Evolutionary conservation across 108 stramenopile species (phyloP), one percentile per base, ranked within the genome.

Genomic region (Skeletonema menzelii): DNA sequence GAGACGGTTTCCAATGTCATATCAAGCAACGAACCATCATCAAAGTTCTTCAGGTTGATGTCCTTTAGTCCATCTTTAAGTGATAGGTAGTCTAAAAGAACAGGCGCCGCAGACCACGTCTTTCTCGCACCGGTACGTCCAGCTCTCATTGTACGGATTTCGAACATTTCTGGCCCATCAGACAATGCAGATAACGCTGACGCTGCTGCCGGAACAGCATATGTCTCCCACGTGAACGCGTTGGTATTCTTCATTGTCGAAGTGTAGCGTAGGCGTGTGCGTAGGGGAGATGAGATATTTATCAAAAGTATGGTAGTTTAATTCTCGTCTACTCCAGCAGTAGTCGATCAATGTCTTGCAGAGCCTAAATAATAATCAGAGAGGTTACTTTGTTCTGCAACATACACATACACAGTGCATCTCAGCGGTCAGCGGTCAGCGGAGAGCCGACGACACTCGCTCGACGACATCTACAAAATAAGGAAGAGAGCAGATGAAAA

Each of bases 151-250:
- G 49, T 53, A 22, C 49, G 49, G 19, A 53, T 53, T 8, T 53
- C 49, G 22, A 53, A 53, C 22, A 22, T 53, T 53, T 53, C 49
- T 0, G 20, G 2, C 8, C 22, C 49, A 53, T 53, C 47, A 20
- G 47, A 15, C n/a, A 30, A 3, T n/a, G n/a, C 31, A 32, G 49
- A n/a, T 47, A 1, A n/a, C 17, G 46, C 22, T 53, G 20, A 3
- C 4, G n/a, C 22, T 53, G 20, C 6, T 24, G 10, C n/a, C 24
- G 49, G 49, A 53, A 53, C 49, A 53, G 2, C 22, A 22, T 53
- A 53, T 7, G 49, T 53, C 20, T 53, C 49, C 49, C 49, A 53
- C n/a, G 22, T 53, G 49, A 53, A 53, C 49, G 49, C 49, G 49
- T 53, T 22, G 49, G 22, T 22, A 53, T 53, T 53, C 8, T 53